These are phyloP conservation scores for Vaccinium myrtillus DNA, from an alignment of 148 eudicot species.

Conservation along the genomic window DNA sequence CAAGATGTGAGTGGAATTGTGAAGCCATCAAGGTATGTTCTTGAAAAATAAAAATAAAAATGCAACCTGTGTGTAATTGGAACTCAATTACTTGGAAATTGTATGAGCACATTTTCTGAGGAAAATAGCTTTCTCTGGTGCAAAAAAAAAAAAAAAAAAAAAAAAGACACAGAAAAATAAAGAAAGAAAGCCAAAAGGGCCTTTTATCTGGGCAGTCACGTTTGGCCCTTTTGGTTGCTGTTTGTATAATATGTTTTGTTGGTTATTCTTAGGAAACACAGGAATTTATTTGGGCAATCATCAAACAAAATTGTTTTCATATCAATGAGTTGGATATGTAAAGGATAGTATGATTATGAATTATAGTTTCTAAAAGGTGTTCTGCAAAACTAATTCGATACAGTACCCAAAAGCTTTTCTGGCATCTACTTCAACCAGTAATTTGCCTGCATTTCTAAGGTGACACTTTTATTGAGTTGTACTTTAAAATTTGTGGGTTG, in stretches of 20 bases:
- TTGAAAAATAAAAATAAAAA: not conserved
- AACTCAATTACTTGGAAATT: not conserved
- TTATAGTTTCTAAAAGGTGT: not conserved
- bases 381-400: not conserved
- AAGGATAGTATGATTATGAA: not conserved
- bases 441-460: not conserved
- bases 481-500: not conserved
- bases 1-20: constrained; percentile 37
- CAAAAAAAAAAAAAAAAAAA: no score
- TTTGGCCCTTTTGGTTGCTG: not conserved
- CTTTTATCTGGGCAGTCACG: not conserved
- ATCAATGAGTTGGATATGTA: not conserved
- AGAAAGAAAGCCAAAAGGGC: not conserved
- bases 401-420: constrained; percentile 1
- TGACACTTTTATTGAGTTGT: not conserved
- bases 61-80: not conserved
- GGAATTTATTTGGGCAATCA: not conserved
- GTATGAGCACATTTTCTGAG: not conserved
- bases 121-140: not conserved
- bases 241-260: not conserved
- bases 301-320: not conserved
- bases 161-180: not conserved
- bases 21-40: constrained; percentile 38
- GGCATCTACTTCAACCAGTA: not conserved
- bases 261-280: not conserved